phyloP scores from a whole-genome alignment of 331 rosid genomes.

The Acacia pycnantha region DNA sequence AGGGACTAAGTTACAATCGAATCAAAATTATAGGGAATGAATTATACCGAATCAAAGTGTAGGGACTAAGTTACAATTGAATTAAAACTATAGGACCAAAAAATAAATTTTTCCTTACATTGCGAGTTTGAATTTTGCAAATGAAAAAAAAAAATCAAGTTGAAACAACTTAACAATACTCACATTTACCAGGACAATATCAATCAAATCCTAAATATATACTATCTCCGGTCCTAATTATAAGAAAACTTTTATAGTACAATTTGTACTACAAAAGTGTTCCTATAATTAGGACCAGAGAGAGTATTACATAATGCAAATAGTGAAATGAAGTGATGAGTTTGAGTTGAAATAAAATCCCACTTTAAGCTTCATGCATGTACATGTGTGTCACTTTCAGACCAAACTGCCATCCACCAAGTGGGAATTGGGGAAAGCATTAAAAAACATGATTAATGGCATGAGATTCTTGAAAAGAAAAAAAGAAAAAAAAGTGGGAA shows the following conservation, averaged over 20 bases:
- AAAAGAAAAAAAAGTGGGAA: slow-evolving; percentile 6
- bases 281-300: too few relatives aligned
- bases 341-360: neutral
- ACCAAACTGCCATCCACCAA: slow-evolving; percentile 18
- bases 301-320: neutral
- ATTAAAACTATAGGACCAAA: too few relatives aligned
- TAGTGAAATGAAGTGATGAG: neutral
- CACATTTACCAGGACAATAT: neutral
- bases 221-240: too few relatives aligned
- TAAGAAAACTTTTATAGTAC: too few relatives aligned
- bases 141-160: too few relatives aligned
- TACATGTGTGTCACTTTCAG: slow-evolving; percentile 31
- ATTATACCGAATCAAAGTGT: too few relatives aligned
- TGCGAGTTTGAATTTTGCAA: neutral
- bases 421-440: slow-evolving; percentile 22
- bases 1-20: too few relatives aligned
- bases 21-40: too few relatives aligned
- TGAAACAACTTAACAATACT: neutral
- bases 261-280: too few relatives aligned
- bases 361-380: neutral
- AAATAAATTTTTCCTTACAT: neutral
- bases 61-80: too few relatives aligned
- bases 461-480: slow-evolving; percentile 17
- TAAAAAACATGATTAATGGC: neutral
- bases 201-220: neutral